Conservation (phyloP, 495 filamentous ascomycete genomes). For the Aspergillus hancockii region DNA sequence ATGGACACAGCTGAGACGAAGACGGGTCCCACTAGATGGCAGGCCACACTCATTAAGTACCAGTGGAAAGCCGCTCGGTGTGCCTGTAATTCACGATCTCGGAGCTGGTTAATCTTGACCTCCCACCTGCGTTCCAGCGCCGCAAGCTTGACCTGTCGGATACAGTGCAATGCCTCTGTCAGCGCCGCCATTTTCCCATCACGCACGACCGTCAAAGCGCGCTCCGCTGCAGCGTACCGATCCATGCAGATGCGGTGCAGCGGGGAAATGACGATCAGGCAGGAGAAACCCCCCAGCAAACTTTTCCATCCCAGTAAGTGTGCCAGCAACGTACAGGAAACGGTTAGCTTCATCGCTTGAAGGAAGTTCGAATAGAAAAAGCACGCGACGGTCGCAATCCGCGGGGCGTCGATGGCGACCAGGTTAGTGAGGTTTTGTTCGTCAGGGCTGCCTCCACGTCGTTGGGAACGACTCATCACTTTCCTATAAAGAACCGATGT, state of each 20-base stretch:
- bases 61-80: conserved; percentile 59
- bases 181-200: conserved; percentile 70
- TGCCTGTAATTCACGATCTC: conserved; percentile 59
- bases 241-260: conserved; percentile 64
- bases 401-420: conserved; percentile 66
- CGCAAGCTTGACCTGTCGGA: conserved; percentile 77
- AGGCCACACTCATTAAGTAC: conserved; percentile 43
- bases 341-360: conserved; percentile 47
- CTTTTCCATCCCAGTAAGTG: conserved; percentile 66
- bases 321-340: conserved; percentile 59
- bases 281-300: conserved; percentile 59
- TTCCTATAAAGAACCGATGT: neutral
- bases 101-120: conserved; percentile 57
- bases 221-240: conserved; percentile 58
- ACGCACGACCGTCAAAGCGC: conserved; percentile 64
- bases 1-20: conserved; percentile 67
- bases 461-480: neutral
- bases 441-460: neutral
- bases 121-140: conserved; percentile 73
- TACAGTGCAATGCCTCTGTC: conserved; percentile 70
- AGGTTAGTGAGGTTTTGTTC: conserved; percentile 67
- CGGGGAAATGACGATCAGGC: conserved; percentile 58
- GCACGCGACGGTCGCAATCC: conserved; percentile 59
- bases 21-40: conserved; percentile 67
- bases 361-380: conserved; percentile 56